Evolutionary conservation across 371 early-diverging fungal genomes (phyloP).

Genomic region (Syncephalastrum monosporum): DNA sequence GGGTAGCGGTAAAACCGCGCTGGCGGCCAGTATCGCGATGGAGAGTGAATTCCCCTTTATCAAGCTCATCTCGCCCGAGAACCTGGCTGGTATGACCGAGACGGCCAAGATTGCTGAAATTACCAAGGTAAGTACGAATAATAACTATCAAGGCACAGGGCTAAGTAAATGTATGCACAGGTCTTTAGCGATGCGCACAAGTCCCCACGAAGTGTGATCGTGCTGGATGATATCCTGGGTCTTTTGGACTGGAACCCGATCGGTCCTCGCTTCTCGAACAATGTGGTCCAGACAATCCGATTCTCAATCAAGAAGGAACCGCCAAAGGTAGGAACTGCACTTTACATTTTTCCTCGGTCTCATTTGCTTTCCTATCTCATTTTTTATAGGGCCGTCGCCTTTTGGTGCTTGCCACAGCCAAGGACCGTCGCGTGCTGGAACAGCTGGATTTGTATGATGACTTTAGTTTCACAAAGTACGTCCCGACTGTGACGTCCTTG

Average conservation of each 20-base stretch:
- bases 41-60: slow-evolving; percentile 97
- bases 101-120: slow-evolving; percentile 91
- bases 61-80: slow-evolving; percentile 97
- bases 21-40: slow-evolving; percentile 97
- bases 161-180: slow-evolving; percentile 13
- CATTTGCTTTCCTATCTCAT: not conserved
- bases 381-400: slow-evolving; percentile 64
- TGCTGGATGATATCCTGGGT: slow-evolving; percentile 97
- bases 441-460: slow-evolving; percentile 88
- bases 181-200: slow-evolving; percentile 98
- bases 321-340: slow-evolving; percentile 58
- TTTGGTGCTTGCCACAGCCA: slow-evolving; percentile 87
- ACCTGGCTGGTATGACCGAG: slow-evolving; percentile 97
- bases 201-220: slow-evolving; percentile 93
- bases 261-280: slow-evolving; percentile 98
- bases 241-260: slow-evolving; percentile 97
- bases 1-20: slow-evolving; percentile 97
- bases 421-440: slow-evolving; percentile 73
- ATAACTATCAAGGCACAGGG: slow-evolving; percentile 16
- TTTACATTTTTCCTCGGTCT: not conserved
- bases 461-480: slow-evolving; percentile 84
- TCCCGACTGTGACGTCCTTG: slow-evolving; percentile 66
- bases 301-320: slow-evolving; percentile 92
- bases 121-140: slow-evolving; percentile 60
- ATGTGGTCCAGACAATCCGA: slow-evolving; percentile 93